Evolutionary conservation across 768 basidiomycete species (phyloP).

Genomic region (Mycena latifolia): DNA sequence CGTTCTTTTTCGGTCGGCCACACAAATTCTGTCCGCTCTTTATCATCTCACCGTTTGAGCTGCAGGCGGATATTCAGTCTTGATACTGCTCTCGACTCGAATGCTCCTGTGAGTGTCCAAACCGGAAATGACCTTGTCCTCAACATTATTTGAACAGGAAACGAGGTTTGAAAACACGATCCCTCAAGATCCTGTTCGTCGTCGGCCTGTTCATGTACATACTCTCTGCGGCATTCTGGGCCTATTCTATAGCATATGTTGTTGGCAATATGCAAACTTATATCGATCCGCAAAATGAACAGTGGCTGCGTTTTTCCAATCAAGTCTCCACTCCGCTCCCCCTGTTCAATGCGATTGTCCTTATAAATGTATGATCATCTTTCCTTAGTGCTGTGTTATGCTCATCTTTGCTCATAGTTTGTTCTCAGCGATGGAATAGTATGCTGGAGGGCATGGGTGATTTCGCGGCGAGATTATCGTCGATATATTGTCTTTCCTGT

Average conservation of each 20-base stretch:
- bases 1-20: constrained; percentile 29
- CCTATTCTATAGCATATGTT: constrained; percentile 21
- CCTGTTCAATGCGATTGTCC: constrained; percentile 23
- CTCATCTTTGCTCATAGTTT: too few relatives aligned
- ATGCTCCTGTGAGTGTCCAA: constrained; percentile 21
- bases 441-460: constrained; percentile 29
- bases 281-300: constrained; percentile 20
- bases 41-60: neutral
- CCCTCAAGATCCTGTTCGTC: constrained; percentile 17
- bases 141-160: constrained; percentile 22
- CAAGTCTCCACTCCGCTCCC: constrained; percentile 8
- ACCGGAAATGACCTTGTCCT: constrained; percentile 8
- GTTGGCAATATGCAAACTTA: constrained; percentile 15
- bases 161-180: constrained; percentile 17
- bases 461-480: constrained; percentile 20
- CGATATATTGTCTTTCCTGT: constrained; percentile 9
- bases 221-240: constrained; percentile 21
- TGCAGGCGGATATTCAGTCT: constrained; percentile 28
- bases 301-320: too few relatives aligned
- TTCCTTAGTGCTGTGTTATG: neutral
- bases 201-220: constrained; percentile 28
- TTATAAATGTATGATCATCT: constrained; percentile 27
- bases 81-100: constrained; percentile 24
- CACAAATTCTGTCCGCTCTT: constrained; percentile 8
- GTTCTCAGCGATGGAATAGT: constrained; percentile 30